Base-by-base conservation (phyloP, 768 basidiomycete species). In the Termitomyces sp. region DNA sequence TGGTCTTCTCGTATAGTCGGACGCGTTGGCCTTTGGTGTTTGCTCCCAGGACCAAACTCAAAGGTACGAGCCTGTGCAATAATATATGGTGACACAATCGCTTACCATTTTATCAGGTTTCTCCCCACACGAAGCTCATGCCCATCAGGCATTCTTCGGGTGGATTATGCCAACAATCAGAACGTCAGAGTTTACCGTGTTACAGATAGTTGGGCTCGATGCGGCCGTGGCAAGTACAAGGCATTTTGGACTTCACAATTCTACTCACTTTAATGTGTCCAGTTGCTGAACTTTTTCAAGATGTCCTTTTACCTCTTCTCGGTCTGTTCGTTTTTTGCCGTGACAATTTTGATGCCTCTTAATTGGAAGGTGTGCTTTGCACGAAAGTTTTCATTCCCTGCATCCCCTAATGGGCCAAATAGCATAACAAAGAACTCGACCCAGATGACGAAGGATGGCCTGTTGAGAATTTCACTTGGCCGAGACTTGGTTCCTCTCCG, bases 171-270 rank as follows among this genome's bases (percentile, higher is more conserved):
- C 96, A 1, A 98, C 96, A 0, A 80, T 98, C 44, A 76, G 81
- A 57, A 94, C 88, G 0, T 94, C 92, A 46, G 96, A 99, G 68
- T 94, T 92, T 60, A 90, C 93, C 0, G 85, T 99, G 3, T 78
- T 99, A 2, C 94, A 98, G 71, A 96, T 97, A 51, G 96, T 99
- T 13, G 96, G 96, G 0, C 75, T 99, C 43, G 96, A 99, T 71
- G 96, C 96, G 43, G 95, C 94, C 2, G 97, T 98, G 65, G 93
- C 94, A 67, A 65, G 92, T 44, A 33, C 16, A 32, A 45, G 10
- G 13, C 33, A 18, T 32, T 46, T n/a, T 18, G 30, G 52, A 9
- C 35, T 11, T 36, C 38, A 20, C 13, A 18, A 55, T 18, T 30
- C 28, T 43, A 7, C 24, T 54, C 46, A 50, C 47, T 35, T 49